These are phyloP conservation scores for Clavispora vitiphila DNA, from an alignment of 805 yeast genomes.

Conservation along the genomic window DNA sequence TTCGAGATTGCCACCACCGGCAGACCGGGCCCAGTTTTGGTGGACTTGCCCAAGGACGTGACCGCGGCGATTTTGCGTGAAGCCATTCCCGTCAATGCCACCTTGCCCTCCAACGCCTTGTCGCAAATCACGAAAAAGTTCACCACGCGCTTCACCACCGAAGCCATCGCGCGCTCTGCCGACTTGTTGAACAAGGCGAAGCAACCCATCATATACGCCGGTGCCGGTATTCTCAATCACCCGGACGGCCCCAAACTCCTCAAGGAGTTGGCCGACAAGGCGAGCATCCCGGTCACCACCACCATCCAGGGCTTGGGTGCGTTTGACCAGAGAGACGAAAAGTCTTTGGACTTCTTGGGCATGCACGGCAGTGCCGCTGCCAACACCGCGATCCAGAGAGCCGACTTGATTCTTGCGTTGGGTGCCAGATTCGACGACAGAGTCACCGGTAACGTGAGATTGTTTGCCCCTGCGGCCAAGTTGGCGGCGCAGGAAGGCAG, in stretches of 20 bases:
- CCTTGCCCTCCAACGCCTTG: conserved; percentile 72
- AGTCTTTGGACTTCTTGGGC: conserved; percentile 93
- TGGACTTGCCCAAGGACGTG: conserved; percentile 96
- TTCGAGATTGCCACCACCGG: conserved; percentile 95
- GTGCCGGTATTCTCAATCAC: conserved; percentile 81
- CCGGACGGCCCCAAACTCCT: conserved; percentile 75
- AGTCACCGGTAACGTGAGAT: conserved; percentile 80
- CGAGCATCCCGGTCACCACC: conserved; percentile 93
- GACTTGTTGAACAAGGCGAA: conserved; percentile 74
- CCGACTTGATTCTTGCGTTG: conserved; percentile 87
- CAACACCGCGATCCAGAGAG: conserved; percentile 87
- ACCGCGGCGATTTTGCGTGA: conserved; percentile 85
- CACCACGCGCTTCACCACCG: conserved; percentile 67
- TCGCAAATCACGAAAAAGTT: conserved; percentile 64
- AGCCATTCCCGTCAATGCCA: conserved; percentile 76
- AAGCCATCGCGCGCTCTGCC: conserved; percentile 74
- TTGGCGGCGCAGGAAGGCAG: conserved; percentile 80
- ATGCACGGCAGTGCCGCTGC: conserved; percentile 98
- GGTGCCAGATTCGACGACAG: conserved; percentile 99
- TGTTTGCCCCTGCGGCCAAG: conserved; percentile 92
- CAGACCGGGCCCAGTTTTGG: conserved; percentile 97
- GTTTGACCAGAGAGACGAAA: conserved; percentile 85
- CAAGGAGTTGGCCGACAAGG: conserved; percentile 83
- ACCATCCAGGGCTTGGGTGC: conserved; percentile 93
- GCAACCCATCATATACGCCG: conserved; percentile 85